These are phyloP conservation scores for Globisporangium splendens DNA, from an alignment of 352 stramenopile species.

Conservation along the genomic window DNA sequence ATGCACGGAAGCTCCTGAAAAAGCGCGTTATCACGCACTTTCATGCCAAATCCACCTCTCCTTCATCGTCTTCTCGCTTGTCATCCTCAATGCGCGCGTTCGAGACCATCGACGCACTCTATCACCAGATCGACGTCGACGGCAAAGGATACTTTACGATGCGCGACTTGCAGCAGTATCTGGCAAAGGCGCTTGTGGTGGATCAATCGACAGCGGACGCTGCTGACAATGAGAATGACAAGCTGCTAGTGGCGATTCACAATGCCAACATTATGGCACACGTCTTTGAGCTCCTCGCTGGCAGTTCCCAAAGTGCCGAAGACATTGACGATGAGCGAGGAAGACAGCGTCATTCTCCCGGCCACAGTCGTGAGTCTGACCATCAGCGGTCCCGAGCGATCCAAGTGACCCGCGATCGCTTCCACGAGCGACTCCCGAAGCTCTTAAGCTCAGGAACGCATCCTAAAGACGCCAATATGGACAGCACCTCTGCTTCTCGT, in stretches of 20 bases:
- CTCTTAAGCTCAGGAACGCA: neutral
- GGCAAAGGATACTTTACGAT: conserved; percentile 45
- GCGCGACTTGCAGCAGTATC: conserved; percentile 21
- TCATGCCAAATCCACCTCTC: conserved; percentile 7
- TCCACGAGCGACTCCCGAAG: neutral
- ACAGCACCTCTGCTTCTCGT: no score
- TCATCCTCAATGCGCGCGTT: no score
- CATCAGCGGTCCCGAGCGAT: neutral
- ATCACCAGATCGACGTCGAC: conserved; percentile 30
- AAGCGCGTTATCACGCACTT: conserved; percentile 22
- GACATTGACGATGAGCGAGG: neutral
- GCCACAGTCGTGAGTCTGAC: no score
- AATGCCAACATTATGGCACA: conserved; percentile 6
- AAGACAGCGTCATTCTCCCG: no score
- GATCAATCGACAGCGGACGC: neutral
- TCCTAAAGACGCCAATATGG: no score
- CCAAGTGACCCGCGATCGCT: conserved; percentile 5
- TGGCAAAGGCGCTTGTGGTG: neutral
- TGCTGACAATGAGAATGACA: neutral
- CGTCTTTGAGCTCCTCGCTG: conserved; percentile 19
- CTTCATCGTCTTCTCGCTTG: no score
- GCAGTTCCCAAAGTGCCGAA: neutral
- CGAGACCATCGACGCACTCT: conserved; percentile 20
- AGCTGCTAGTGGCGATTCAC: conserved; percentile 1
- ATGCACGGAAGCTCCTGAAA: conserved; percentile 19